Evolutionary conservation across 345 rosid species (phyloP).

Genomic region (Streptanthus diversifolius): DNA sequence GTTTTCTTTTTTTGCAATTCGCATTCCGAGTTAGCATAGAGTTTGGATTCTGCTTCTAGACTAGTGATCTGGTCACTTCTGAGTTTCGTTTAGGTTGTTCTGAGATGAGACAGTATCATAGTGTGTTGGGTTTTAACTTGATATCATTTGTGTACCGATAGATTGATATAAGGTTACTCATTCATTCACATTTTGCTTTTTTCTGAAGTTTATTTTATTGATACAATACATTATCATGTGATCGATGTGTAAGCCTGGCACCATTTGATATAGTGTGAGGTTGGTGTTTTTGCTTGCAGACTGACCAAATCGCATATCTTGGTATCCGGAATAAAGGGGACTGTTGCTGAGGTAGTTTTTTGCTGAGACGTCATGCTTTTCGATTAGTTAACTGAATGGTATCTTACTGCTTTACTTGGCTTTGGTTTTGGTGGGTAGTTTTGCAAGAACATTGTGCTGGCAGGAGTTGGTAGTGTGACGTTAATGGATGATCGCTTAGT

Average conservation of each 20-base stretch:
- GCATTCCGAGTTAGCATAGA: not conserved
- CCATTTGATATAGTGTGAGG: not conserved
- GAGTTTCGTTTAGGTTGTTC: not conserved
- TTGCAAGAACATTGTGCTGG: constrained; percentile 94
- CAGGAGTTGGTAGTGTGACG: constrained; percentile 91
- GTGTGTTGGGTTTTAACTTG: not conserved
- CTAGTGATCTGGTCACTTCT: not conserved
- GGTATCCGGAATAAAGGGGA: constrained; percentile 79
- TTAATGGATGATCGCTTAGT: constrained; percentile 71
- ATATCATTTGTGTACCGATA: not conserved
- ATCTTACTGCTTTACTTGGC: not conserved
- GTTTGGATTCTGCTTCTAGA: not conserved
- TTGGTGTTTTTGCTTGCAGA: constrained; percentile 41
- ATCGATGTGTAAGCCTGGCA: not conserved
- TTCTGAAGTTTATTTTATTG: not conserved
- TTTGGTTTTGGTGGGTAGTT: constrained; percentile 46
- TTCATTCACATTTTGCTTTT: not conserved
- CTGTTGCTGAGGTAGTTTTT: constrained; percentile 70
- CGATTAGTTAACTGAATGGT: not conserved
- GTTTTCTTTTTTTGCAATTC: not conserved
- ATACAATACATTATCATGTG: not conserved
- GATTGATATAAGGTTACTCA: not conserved
- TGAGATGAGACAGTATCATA: not conserved
- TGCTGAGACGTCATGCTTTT: not conserved
- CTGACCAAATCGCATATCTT: constrained; percentile 76